Evolutionary conservation across 2,329 filamentous ascomycete genomes (phyloP).

Genomic region (Colletotrichum tamarilloi): DNA sequence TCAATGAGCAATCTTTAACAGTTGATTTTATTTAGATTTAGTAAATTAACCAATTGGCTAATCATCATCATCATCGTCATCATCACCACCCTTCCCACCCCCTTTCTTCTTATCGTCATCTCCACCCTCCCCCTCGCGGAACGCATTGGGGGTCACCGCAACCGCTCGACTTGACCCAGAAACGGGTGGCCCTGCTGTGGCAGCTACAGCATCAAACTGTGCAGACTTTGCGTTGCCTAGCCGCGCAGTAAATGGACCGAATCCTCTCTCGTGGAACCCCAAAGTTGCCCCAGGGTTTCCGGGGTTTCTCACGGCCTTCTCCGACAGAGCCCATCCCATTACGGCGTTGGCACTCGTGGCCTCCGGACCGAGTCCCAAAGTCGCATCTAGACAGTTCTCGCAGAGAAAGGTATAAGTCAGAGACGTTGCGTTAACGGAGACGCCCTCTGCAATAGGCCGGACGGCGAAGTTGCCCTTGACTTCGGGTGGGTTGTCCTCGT

Average conservation of each 20-base stretch:
- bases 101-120: conserved; percentile 21
- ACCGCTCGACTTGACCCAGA: conserved; percentile 39
- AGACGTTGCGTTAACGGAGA: conserved; percentile 53
- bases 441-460: conserved; percentile 53
- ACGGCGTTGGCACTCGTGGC: conserved; percentile 40
- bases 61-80: conserved; percentile 36
- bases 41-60: too few relatives aligned
- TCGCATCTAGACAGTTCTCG: conserved; percentile 46
- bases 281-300: conserved; percentile 40
- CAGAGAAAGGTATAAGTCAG: conserved; percentile 60
- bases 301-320: conserved; percentile 39
- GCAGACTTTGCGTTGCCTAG: conserved; percentile 48
- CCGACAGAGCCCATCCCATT: conserved; percentile 51
- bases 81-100: conserved; percentile 42
- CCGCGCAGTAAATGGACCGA: conserved; percentile 43
- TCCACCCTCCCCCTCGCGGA: conserved; percentile 34
- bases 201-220: conserved; percentile 53
- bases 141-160: conserved; percentile 31
- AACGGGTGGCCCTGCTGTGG: conserved; percentile 48
- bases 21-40: too few relatives aligned
- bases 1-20: too few relatives aligned
- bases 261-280: conserved; percentile 46
- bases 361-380: conserved; percentile 42
- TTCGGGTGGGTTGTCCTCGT: conserved; percentile 57
- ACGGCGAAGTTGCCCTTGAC: conserved; percentile 53